Conservation (phyloP, 192 early-diverging fungal species). For the Fimicolochytrium jonesii region DNA sequence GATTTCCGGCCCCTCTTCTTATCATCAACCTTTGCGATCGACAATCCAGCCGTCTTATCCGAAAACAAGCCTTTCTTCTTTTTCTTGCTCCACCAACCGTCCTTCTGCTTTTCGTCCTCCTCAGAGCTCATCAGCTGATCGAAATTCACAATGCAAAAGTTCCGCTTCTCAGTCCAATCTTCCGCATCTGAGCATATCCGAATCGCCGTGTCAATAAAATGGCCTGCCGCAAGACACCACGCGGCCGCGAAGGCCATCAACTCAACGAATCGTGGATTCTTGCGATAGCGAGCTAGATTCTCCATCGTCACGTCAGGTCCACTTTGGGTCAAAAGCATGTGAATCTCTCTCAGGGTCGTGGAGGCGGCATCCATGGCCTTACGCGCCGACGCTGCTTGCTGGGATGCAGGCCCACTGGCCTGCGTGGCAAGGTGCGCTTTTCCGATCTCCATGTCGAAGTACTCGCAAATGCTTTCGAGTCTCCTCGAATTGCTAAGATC, state of each 20-base stretch:
- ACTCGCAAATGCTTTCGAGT: slow-evolving; percentile 31
- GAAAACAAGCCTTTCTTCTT: slow-evolving; percentile 6
- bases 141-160: slow-evolving; percentile 22
- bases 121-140: slow-evolving; percentile 24
- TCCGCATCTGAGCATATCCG: slow-evolving; percentile 30
- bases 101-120: slow-evolving; percentile 24
- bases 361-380: slow-evolving; percentile 10
- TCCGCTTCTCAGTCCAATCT: slow-evolving; percentile 41
- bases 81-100: slow-evolving; percentile 1
- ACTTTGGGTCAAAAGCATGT: slow-evolving; percentile 9
- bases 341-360: slow-evolving; percentile 36
- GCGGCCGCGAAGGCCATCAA: slow-evolving; percentile 21
- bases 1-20: slow-evolving; percentile 3
- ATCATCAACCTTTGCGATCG: neutral
- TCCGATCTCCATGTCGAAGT: slow-evolving; percentile 27
- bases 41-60: slow-evolving; percentile 6
- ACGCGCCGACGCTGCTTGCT: slow-evolving; percentile 1
- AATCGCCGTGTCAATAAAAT: slow-evolving; percentile 22
- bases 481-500: slow-evolving; percentile 1
- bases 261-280: slow-evolving; percentile 50
- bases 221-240: slow-evolving; percentile 28
- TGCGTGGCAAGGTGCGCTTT: neutral
- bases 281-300: slow-evolving; percentile 39
- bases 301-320: slow-evolving; percentile 33
- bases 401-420: neutral